Percentiles rank a stretch among this genome's conserved stretches.
Conservation (phyloP, 495 filamentous ascomycete species). For the Amniculicola lignicola region DNA sequence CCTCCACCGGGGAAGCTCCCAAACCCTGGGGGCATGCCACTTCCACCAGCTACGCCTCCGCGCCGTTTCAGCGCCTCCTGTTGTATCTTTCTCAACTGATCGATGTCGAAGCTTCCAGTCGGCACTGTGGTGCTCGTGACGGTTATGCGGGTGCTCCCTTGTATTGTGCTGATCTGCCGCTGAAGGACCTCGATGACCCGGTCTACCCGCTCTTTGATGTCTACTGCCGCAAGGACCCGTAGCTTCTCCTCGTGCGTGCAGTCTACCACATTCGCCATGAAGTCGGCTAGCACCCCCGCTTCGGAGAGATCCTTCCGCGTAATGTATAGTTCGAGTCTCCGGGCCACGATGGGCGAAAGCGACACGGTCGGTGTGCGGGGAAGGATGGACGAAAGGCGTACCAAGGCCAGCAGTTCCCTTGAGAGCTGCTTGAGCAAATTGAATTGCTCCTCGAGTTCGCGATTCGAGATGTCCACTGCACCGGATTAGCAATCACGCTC, state of each 20-base stretch:
- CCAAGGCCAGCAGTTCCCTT: constrained; percentile 72
- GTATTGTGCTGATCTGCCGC: constrained; percentile 73
- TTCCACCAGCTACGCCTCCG: constrained; percentile 49
- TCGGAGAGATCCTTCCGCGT: constrained; percentile 69
- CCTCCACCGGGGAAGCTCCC: constrained; percentile 44
- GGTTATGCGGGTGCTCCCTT: constrained; percentile 74
- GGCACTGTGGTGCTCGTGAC: constrained; percentile 50
- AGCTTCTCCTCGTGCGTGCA: constrained; percentile 83
- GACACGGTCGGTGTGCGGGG: constrained; percentile 57
- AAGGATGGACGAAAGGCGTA: constrained; percentile 73
- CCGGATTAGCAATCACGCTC: constrained; percentile 10
- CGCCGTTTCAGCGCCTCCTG: constrained; percentile 53
- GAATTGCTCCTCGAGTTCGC: constrained; percentile 65
- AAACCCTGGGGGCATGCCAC: constrained; percentile 50
- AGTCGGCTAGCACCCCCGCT: constrained; percentile 88
- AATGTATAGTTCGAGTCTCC: constrained; percentile 82
- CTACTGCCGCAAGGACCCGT: constrained; percentile 70
- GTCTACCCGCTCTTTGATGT: constrained; percentile 72
- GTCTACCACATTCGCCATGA: constrained; percentile 88
- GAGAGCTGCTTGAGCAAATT: constrained; percentile 76
- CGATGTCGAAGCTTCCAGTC: constrained; percentile 42
- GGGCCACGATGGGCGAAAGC: constrained; percentile 76
- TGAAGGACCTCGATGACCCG: constrained; percentile 76
- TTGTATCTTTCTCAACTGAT: constrained; percentile 52
- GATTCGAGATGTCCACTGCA: constrained; percentile 45